These are phyloP conservation scores for Dictyostelium purpureum DNA, from an alignment of 78 protist species.

Conservation along the genomic window DNA sequence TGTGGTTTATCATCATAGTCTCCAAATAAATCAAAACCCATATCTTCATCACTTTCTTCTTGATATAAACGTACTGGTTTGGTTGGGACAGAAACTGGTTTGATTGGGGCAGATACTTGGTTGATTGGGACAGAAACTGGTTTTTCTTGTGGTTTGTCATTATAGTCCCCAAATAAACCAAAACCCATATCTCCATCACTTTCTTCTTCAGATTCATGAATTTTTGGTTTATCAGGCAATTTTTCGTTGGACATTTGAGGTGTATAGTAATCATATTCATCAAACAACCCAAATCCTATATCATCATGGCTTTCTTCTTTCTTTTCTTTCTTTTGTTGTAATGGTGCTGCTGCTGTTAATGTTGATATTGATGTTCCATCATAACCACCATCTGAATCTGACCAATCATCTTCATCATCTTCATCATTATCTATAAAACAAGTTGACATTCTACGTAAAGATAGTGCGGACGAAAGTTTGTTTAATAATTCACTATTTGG, in stretches of 20 bases:
- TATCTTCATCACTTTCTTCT: neutral
- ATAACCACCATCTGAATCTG: neutral
- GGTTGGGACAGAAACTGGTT: neutral
- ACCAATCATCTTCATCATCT: neutral
- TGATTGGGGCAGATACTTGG: neutral
- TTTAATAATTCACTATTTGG: too few relatives aligned
- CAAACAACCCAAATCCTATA: too few relatives aligned
- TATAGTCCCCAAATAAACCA: slow-evolving; percentile 27
- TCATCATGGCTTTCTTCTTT: neutral
- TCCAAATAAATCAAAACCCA: neutral
- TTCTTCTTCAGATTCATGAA: neutral
- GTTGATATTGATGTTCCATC: neutral
- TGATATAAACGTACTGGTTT: neutral
- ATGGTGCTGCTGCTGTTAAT: neutral
- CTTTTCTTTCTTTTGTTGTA: neutral
- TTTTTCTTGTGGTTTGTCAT: neutral
- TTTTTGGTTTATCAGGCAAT: neutral
- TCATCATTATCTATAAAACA: neutral
- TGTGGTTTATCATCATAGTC: neutral
- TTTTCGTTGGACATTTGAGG: neutral
- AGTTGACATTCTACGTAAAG: neutral
- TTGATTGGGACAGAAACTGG: neutral
- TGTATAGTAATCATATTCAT: too few relatives aligned
- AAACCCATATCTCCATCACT: slow-evolving; percentile 37
- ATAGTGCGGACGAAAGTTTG: neutral